These are phyloP conservation scores for Sphaerulina musiva DNA, from an alignment of 2,329 filamentous ascomycete species.

Conservation along the genomic window DNA sequence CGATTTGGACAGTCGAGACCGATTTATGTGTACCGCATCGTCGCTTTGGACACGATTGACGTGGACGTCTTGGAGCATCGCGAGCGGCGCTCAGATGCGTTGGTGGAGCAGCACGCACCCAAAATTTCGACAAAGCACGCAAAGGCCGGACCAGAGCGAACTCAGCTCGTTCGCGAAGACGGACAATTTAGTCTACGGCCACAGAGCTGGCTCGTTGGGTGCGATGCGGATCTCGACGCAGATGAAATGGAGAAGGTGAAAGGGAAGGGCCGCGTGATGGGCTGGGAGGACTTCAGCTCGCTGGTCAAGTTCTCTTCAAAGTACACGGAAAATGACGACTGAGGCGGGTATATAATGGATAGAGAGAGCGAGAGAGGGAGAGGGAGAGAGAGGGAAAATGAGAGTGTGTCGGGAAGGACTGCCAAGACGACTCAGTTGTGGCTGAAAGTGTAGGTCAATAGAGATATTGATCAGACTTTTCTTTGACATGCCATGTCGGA, in stretches of 20 bases:
- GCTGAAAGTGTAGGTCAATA: not conserved
- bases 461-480: not conserved
- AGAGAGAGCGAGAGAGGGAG: too few species aligned
- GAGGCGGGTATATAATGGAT: not conserved
- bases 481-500: not conserved
- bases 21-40: slow-evolving; percentile 62
- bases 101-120: slow-evolving; percentile 21
- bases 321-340: slow-evolving; percentile 31
- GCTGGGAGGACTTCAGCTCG: slow-evolving; percentile 32
- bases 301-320: slow-evolving; percentile 32
- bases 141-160: slow-evolving; percentile 20
- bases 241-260: slow-evolving; percentile 13
- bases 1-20: slow-evolving; percentile 52
- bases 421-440: not conserved
- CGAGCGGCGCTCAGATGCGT: slow-evolving; percentile 31
- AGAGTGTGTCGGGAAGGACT: not conserved
- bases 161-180: slow-evolving; percentile 28
- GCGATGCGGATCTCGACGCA: slow-evolving; percentile 10
- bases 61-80: slow-evolving; percentile 44
- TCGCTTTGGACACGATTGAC: slow-evolving; percentile 65
- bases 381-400: too few species aligned
- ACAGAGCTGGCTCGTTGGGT: slow-evolving; percentile 26
- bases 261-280: slow-evolving; percentile 26
- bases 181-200: slow-evolving; percentile 32
- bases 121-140: not conserved